Percentiles rank a stretch among this genome's conserved stretches.
phyloP scores from a whole-genome alignment of 768 basidiomycete genomes.

The Auricularia auricula-judae region DNA sequence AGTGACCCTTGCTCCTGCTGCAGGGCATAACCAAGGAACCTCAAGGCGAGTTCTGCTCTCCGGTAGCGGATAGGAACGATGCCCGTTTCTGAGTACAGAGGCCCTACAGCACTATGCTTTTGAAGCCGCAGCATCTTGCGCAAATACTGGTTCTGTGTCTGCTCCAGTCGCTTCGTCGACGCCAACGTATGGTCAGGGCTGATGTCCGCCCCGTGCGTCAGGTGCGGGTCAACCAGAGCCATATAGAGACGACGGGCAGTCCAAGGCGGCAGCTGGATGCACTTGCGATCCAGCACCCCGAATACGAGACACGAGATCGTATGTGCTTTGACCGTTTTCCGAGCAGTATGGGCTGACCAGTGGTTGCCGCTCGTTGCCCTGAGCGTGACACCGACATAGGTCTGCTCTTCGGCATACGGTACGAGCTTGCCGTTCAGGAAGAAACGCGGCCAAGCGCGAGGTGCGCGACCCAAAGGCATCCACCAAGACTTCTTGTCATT shows the following conservation, averaged over 20 bases:
- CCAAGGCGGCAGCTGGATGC: constrained; percentile 10
- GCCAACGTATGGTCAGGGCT: constrained; percentile 7
- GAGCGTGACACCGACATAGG: not conserved
- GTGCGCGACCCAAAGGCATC: constrained; percentile 13
- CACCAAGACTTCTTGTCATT: constrained; percentile 15
- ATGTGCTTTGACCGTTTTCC: constrained; percentile 11
- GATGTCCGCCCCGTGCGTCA: constrained; percentile 15
- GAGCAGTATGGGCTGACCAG: constrained; percentile 7
- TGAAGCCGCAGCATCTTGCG: constrained; percentile 15
- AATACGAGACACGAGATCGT: constrained; percentile 11
- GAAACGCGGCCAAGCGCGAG: not conserved
- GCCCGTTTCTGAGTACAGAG: constrained; percentile 18
- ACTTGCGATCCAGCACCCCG: constrained; percentile 8
- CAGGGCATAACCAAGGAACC: constrained; percentile 12
- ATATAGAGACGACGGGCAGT: constrained; percentile 13
- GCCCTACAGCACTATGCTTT: constrained; percentile 7
- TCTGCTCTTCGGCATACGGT: not conserved
- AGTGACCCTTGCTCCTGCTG: not conserved
- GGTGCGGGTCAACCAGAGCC: constrained; percentile 15
- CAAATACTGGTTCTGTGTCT: constrained; percentile 13
- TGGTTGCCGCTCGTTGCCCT: not conserved
- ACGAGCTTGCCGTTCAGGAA: constrained; percentile 5
- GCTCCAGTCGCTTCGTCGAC: constrained; percentile 3
- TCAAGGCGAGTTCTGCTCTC: constrained; percentile 11
- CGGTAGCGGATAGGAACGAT: constrained; percentile 14